Evolutionary conservation across 2,329 filamentous ascomycete genomes (phyloP), one percentile per base, ranked within the genome.

Genomic region (Talaromyces piceae): DNA sequence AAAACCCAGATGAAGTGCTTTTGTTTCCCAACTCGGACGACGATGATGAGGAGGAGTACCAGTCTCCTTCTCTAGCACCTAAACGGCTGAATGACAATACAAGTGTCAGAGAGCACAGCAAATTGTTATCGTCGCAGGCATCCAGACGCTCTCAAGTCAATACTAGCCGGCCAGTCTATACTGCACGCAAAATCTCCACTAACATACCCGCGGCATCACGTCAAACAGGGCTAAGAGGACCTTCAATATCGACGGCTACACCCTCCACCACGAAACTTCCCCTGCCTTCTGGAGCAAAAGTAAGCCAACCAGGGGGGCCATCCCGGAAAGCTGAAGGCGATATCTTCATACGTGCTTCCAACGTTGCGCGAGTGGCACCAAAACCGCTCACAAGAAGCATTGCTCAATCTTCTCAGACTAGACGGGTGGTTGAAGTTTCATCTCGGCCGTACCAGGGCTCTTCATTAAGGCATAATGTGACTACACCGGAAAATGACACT

Each of bases 311-410:
- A 37, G 50, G 52, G 49, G 39, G 13, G 25, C 48, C 43, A n/a
- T 20, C 12, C 12, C 30, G 47, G 25, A 39, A 39, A 13, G 55
- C 54, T n/a, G 58, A 61, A 18, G 61, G 64, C 61, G 59, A 67
- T 64, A 61, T 63, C 51, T 63, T 63, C 60, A 65, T 64, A 62
- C 65, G 63, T 62, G 67, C 62, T 64, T 70, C 64, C 63, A 72
- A 64, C 67, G 67, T 63, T 67, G 72, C 61, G 57, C 66, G 60
- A 63, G 72, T 63, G 63, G 65, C 66, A 54, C 62, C 61, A 48
- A 61, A 59, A 22, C 55, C 61, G 51, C 63, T 55, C 41, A 54
- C 52, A 47, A 55, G 51, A 44, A 51, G 45, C 26, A 48, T 25
- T 25, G 28, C 46, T 7, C 33, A 44, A 31, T 33, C 30, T 27